Evolutionary conservation across 345 rosid genomes (phyloP).

Genomic region (Corchorus capsularis): DNA sequence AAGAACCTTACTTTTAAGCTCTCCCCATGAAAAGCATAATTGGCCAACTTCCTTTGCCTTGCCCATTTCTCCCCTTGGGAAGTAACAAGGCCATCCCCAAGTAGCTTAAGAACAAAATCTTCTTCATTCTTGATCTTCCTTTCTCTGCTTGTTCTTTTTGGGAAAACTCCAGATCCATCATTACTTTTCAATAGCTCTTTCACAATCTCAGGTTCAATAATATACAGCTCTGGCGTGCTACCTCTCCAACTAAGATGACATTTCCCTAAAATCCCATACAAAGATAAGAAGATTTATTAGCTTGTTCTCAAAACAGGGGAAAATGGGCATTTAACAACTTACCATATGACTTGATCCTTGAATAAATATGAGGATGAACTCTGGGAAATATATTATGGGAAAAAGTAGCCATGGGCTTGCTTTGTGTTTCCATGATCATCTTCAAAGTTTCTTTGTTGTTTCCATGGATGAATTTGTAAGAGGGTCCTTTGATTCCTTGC

Average conservation of each 20-base stretch:
- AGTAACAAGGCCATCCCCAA: constrained; percentile 23
- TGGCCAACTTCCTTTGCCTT: constrained; percentile 23
- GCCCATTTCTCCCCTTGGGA: constrained; percentile 30
- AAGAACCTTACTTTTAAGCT: too few species aligned
- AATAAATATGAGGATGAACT: constrained; percentile 29
- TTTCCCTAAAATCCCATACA: constrained; percentile 13
- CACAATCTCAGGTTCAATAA: constrained; percentile 22
- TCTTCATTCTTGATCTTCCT: constrained; percentile 15
- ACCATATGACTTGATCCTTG: constrained; percentile 36
- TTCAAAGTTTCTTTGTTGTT: constrained; percentile 31
- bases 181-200: constrained; percentile 23
- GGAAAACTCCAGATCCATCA: too few species aligned
- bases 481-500: constrained; percentile 38
- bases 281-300: not conserved
- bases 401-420: constrained; percentile 20
- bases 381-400: constrained; percentile 29
- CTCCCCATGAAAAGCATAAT: too few species aligned
- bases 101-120: constrained; percentile 13
- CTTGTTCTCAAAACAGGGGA: not conserved
- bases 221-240: constrained; percentile 15
- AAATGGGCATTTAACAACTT: not conserved
- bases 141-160: not conserved
- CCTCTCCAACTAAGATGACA: constrained; percentile 20
- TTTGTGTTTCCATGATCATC: constrained; percentile 22
- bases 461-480: constrained; percentile 40